Evolutionary conservation across 2,329 filamentous ascomycete species (phyloP), one percentile per base, ranked within the genome.

Genomic region (Verticillium nubilum): DNA sequence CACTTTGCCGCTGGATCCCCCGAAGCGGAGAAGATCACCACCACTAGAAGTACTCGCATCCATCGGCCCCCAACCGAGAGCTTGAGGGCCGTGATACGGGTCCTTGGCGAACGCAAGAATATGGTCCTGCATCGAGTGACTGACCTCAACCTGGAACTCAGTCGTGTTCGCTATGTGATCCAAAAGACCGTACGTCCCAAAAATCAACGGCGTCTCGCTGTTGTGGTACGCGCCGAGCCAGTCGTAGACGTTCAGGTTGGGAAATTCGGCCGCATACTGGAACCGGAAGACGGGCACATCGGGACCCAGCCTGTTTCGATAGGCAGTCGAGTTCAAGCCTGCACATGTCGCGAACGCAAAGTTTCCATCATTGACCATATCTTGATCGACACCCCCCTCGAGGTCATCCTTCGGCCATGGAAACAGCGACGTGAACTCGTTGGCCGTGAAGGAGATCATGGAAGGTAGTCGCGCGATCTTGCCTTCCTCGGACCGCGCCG

Each of bases 191-290:
- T 75, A 73, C 1, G 75, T 76, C 2, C 74, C 75, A 63, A 77
- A 74, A 27, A 73, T 61, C 63, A 77, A 60, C 13, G 73, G 70
- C 25, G 74, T 64, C 55, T 78, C 74, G 6, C 67, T 66, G 47
- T 67, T 69, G 60, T 79, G 77, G 57, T 74, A 79, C 1, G 75
- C 76, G 5, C 76, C 76, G 52, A 78, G 67, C 74, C 75, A 79
- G 2, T 67, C 60, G 27, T 67, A 66, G 0, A 72, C 72, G 15
- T 70, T 69, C 56, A 78, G 70, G 60, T 79, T 78, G 23, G 73
- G 66, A 63, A 76, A 78, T 58, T 74, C 73, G 55, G 75, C 76
- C 3, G 69, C 69, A 61, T 75, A 76, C 53, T 71, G 66, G 63
- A 75, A 78, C 23, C 75, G 73, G 62, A 72, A 78, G 2, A 75